These are phyloP conservation scores for Aspergillus sp. DNA, from an alignment of 2,329 filamentous ascomycete genomes.

Conservation along the genomic window DNA sequence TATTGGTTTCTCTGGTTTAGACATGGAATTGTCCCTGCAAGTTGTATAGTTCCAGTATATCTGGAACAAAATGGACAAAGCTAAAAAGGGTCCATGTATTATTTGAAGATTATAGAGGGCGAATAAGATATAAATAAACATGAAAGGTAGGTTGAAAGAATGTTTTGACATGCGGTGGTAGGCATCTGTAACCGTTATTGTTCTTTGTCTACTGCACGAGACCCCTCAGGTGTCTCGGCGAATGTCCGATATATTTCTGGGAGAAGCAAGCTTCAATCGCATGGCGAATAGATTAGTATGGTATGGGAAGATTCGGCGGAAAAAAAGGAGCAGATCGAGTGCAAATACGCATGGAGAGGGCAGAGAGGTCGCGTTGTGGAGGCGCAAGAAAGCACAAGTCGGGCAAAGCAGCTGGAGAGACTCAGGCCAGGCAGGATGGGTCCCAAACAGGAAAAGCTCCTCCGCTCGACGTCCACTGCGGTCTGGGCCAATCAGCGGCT, in stretches of 20 bases:
- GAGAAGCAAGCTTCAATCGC: not conserved
- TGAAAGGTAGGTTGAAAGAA: not conserved
- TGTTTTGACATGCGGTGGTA: not conserved
- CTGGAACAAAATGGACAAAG: not conserved
- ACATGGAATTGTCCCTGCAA: too few species aligned
- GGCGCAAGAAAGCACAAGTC: slow-evolving; percentile 24
- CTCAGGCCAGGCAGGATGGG: not conserved
- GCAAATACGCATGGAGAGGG: slow-evolving; percentile 58
- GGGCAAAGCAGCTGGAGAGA: slow-evolving; percentile 33
- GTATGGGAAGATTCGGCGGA: slow-evolving; percentile 36
- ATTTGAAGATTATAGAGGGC: not conserved
- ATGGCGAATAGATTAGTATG: not conserved
- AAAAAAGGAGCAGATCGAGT: slow-evolving; percentile 60
- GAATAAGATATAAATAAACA: not conserved
- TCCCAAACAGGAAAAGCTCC: slow-evolving; percentile 33
- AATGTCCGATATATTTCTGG: not conserved
- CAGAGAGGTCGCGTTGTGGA: slow-evolving; percentile 4
- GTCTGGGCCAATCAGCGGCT: slow-evolving; percentile 35
- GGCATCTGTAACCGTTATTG: not conserved
- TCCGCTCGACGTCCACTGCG: slow-evolving; percentile 30
- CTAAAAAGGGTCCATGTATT: not conserved
- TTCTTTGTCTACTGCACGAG: slow-evolving; percentile 4
- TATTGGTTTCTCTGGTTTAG: not conserved
- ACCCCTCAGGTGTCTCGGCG: not conserved
- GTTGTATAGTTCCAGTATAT: not conserved